Conservation (phyloP, 169 alveolate genomes). For the Pseudocohnilembus persalinus region DNA sequence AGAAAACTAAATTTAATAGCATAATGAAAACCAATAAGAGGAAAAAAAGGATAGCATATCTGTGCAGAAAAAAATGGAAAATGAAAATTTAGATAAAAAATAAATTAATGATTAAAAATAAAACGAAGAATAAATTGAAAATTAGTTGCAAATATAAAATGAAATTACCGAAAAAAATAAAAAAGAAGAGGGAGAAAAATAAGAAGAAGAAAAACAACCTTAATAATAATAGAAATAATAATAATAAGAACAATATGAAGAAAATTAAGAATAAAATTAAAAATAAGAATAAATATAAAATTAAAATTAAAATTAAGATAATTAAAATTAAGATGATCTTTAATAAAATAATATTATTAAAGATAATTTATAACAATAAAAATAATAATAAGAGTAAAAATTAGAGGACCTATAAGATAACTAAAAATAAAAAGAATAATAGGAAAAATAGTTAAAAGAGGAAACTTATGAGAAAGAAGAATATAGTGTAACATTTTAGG, state of each 20-base stretch:
- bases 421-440: conserved; percentile 8
- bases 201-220: not conserved
- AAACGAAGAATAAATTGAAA: not conserved
- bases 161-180: not conserved
- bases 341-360: not conserved
- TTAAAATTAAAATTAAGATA: not conserved
- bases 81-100: not conserved
- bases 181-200: not conserved
- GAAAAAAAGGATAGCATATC: no score
- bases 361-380: not conserved
- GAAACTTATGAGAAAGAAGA: no score
- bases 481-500: no score
- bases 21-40: no score
- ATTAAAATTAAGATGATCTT: not conserved
- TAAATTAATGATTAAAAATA: not conserved
- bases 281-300: not conserved
- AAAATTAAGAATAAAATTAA: not conserved
- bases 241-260: conserved; percentile 4
- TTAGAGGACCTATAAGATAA: conserved; percentile 3
- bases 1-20: no score
- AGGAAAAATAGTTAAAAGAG: no score
- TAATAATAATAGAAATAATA: not conserved
- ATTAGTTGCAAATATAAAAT: not conserved
- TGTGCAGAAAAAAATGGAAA: no score
- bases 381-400: not conserved